Conservation (phyloP, 257 asterid species). For the Phtheirospermum japonicum region DNA sequence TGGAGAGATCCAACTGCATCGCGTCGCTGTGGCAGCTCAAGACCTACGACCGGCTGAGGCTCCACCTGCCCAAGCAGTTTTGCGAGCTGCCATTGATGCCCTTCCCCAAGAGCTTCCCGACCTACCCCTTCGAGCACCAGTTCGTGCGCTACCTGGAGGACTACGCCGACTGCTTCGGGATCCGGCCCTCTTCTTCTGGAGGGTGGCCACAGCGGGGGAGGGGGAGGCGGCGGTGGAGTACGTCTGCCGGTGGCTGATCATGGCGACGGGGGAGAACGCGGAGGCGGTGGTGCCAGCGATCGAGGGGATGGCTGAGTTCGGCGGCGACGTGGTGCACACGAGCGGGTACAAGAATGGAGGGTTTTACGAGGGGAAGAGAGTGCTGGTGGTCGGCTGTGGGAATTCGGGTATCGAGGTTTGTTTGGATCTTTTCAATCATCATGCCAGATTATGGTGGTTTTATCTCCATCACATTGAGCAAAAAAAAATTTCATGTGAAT, state of each 20-base stretch:
- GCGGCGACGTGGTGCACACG: too few relatives aligned
- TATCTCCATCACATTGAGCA: too few relatives aligned
- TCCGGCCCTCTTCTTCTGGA: not conserved
- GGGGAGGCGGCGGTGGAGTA: not conserved
- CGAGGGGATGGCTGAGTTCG: too few relatives aligned
- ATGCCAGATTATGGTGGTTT: too few relatives aligned
- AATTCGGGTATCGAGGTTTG: not conserved
- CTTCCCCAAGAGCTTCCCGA: too few relatives aligned
- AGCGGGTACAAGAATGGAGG: too few relatives aligned
- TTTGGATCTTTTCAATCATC: not conserved
- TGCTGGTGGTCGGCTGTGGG: not conserved
- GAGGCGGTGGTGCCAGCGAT: too few relatives aligned
- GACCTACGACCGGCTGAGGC: constrained; percentile 6
- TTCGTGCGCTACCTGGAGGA: not conserved
- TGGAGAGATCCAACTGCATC: not conserved
- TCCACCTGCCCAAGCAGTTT: not conserved
- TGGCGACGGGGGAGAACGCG: not conserved
- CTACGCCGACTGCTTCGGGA: not conserved
- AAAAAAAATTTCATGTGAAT: too few relatives aligned
- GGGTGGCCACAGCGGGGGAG: not conserved
- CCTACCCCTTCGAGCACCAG: too few relatives aligned
- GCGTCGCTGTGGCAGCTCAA: not conserved
- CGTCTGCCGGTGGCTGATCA: not conserved
- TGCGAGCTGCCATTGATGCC: constrained; percentile 10
- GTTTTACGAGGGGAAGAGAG: too few relatives aligned